A percentile compares a stretch with the other conserved stretches of the same genome.
Evolutionary conservation across 2,329 filamentous ascomycete genomes (phyloP).

Genomic region (Emericellopsis atlantica): DNA sequence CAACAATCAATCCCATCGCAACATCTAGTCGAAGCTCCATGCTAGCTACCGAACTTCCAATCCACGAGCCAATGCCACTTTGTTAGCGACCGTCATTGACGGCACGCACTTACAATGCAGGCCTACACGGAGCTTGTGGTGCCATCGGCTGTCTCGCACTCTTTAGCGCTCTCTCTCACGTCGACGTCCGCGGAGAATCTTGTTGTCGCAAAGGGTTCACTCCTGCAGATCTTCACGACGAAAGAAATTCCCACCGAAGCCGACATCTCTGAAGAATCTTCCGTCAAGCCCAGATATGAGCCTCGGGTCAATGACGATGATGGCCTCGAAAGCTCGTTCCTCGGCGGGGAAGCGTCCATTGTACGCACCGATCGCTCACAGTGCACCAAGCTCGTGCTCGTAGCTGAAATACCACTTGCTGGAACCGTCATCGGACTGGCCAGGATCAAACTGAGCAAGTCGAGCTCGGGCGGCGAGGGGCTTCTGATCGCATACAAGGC

Average conservation of each 20-base stretch:
- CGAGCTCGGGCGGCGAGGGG: conserved; percentile 71
- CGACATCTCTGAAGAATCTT: conserved; percentile 27
- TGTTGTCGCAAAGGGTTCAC: conserved; percentile 80
- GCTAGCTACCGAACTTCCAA: neutral
- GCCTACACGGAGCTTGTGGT: conserved; percentile 94
- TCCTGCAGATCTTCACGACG: conserved; percentile 81
- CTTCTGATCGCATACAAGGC: conserved; percentile 77
- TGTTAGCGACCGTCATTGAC: neutral
- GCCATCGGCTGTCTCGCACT: conserved; percentile 88
- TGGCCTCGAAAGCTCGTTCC: conserved; percentile 52
- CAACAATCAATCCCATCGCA: neutral
- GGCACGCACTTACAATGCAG: conserved; percentile 52
- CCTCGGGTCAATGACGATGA: conserved; percentile 45
- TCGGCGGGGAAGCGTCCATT: conserved; percentile 52
- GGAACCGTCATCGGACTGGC: conserved; percentile 78
- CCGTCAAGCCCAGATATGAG: conserved; percentile 35
- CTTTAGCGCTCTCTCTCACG: conserved; percentile 66
- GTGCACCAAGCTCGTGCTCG: conserved; percentile 67
- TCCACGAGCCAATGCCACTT: too few species aligned
- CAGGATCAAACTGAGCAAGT: conserved; percentile 58
- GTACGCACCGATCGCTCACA: conserved; percentile 50
- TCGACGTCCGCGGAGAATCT: conserved; percentile 70
- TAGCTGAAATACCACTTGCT: conserved; percentile 72
- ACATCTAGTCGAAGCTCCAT: neutral
- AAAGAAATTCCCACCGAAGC: conserved; percentile 54